These are phyloP conservation scores for Plasmodium sp. DNA, from an alignment of 169 alveolate genomes.

Conservation along the genomic window DNA sequence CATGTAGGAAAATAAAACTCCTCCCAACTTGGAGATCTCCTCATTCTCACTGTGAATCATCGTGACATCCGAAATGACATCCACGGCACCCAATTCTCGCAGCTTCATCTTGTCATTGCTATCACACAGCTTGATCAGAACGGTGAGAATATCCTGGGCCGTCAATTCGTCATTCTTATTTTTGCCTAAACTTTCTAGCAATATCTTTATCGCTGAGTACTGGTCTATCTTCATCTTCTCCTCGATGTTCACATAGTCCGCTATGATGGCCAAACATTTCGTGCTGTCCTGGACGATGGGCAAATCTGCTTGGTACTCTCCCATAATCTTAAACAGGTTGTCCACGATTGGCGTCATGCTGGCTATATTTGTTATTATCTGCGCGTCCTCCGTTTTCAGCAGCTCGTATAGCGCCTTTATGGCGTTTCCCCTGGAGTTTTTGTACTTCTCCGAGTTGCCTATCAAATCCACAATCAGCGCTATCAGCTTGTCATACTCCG, in stretches of 20 bases:
- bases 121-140: slow-evolving; percentile 81
- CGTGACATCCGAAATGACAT: slow-evolving; percentile 89
- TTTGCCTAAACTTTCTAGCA: slow-evolving; percentile 79
- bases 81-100: slow-evolving; percentile 89
- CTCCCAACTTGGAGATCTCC: slow-evolving; percentile 85
- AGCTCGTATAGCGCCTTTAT: slow-evolving; percentile 83
- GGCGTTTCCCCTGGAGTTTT: slow-evolving; percentile 71
- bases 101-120: slow-evolving; percentile 80
- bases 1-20: slow-evolving; percentile 89
- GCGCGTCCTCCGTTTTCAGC: slow-evolving; percentile 80
- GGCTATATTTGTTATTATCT: slow-evolving; percentile 76
- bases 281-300: slow-evolving; percentile 78
- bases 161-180: slow-evolving; percentile 85
- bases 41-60: slow-evolving; percentile 89
- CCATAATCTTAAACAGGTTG: slow-evolving; percentile 77
- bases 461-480: slow-evolving; percentile 48
- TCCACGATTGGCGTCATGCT: slow-evolving; percentile 75
- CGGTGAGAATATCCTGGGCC: slow-evolving; percentile 79
- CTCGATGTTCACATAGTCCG: slow-evolving; percentile 59
- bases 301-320: slow-evolving; percentile 76
- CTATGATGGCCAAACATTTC: slow-evolving; percentile 76
- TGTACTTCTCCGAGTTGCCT: slow-evolving; percentile 62
- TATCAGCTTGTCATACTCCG: slow-evolving; percentile 85
- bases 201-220: slow-evolving; percentile 77
- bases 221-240: slow-evolving; percentile 74